Conservation (phyloP, 768 basidiomycete species). For the Auriscalpium orientale region DNA sequence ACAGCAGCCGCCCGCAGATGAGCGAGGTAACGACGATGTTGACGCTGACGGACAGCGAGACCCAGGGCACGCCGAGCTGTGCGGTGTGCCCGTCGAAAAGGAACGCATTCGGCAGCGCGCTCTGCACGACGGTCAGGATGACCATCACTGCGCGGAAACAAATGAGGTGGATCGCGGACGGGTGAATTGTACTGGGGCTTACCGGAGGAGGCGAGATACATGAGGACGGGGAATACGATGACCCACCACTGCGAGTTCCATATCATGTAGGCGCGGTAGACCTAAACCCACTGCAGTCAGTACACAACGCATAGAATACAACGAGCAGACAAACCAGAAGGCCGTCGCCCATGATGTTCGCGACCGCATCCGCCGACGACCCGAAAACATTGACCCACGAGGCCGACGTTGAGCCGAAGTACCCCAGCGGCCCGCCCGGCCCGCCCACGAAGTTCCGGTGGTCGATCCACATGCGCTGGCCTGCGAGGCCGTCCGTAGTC, state of each 20-base stretch:
- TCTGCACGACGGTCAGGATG: constrained; percentile 32
- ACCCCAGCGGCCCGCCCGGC: constrained; percentile 20
- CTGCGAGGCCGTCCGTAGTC: constrained; percentile 20
- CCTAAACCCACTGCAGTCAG: constrained; percentile 5
- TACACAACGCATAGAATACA: not conserved
- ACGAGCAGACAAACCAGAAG: constrained; percentile 17
- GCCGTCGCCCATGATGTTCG: constrained; percentile 20
- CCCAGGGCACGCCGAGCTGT: constrained; percentile 34
- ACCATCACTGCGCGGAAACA: constrained; percentile 25
- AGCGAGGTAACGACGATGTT: constrained; percentile 36
- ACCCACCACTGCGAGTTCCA: constrained; percentile 17
- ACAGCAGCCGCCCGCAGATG: constrained; percentile 32
- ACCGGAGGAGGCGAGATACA: constrained; percentile 20
- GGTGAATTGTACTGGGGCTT: not conserved
- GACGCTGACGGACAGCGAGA: constrained; percentile 31
- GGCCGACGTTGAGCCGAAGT: constrained; percentile 10
- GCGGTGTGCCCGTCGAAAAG: constrained; percentile 32
- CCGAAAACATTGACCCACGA: constrained; percentile 22
- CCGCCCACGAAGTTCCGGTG: constrained; percentile 20
- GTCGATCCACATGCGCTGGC: constrained; percentile 24
- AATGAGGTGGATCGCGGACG: not conserved
- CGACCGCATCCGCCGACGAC: constrained; percentile 15
- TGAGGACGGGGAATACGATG: constrained; percentile 16
- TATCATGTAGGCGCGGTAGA: constrained; percentile 20
- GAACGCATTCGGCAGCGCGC: constrained; percentile 32